A percentile compares a stretch with the other conserved stretches of the same genome.
Conservation (phyloP, 768 basidiomycete species). For the Mrakia hoshinonis region DNA sequence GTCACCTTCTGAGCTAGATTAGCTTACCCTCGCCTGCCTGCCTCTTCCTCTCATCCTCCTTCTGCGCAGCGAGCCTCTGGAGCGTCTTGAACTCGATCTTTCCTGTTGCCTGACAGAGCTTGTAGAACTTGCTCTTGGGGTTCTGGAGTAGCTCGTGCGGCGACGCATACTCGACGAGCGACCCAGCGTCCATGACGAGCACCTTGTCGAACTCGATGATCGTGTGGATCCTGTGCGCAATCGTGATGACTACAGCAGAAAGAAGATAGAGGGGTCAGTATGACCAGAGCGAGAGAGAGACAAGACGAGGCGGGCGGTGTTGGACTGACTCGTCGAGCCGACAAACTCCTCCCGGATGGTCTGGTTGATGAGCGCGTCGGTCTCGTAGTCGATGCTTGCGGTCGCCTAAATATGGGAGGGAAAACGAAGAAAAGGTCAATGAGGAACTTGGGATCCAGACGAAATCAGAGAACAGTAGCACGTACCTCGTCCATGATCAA, state of each 20-base stretch:
- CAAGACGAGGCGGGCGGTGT: not conserved
- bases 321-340: slow-evolving; percentile 1
- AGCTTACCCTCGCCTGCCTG: not conserved
- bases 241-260: not conserved
- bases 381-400: slow-evolving; percentile 28
- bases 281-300: not conserved
- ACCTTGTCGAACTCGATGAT: slow-evolving; percentile 27
- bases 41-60: not conserved
- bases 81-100: slow-evolving; percentile 21
- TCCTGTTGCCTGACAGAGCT: slow-evolving; percentile 25
- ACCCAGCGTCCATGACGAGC: slow-evolving; percentile 11
- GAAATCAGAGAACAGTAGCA: too few species aligned
- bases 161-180: slow-evolving; percentile 18
- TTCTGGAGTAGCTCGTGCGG: slow-evolving; percentile 21
- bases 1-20: not conserved
- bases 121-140: slow-evolving; percentile 16
- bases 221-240: slow-evolving; percentile 14
- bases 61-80: slow-evolving; percentile 8
- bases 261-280: not conserved
- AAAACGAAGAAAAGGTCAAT: too few species aligned
- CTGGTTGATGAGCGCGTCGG: slow-evolving; percentile 32
- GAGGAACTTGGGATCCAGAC: too few species aligned
- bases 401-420: too few species aligned
- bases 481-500: slow-evolving; percentile 81
- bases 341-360: slow-evolving; percentile 31